Conservation (phyloP, 371 early-diverging fungal genomes). For the Mucor saturninus region DNA sequence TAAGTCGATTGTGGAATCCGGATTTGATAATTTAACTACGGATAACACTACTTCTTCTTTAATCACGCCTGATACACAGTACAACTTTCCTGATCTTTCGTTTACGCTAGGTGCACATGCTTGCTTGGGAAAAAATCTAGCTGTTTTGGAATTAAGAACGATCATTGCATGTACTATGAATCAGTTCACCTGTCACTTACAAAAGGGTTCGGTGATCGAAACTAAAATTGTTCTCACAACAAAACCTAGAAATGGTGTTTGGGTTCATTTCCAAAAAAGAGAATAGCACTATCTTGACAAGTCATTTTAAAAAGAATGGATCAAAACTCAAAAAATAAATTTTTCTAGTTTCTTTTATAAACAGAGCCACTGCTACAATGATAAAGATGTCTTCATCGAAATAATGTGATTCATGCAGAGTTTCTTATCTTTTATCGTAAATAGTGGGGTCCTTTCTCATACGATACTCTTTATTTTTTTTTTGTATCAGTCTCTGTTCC, state of each 20-base stretch:
- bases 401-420: too few species aligned
- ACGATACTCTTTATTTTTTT: too few species aligned
- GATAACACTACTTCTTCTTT: background rate
- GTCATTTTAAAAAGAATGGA: too few species aligned
- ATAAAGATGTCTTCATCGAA: too few species aligned
- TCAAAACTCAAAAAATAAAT: too few species aligned
- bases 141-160: slow-evolving; percentile 47
- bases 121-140: slow-evolving; percentile 54
- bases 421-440: too few species aligned
- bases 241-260: slow-evolving; percentile 52
- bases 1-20: slow-evolving; percentile 1
- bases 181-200: slow-evolving; percentile 36
- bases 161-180: slow-evolving; percentile 49
- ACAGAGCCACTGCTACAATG: too few species aligned
- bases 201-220: slow-evolving; percentile 40
- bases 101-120: slow-evolving; percentile 53
- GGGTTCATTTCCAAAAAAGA: slow-evolving; percentile 38
- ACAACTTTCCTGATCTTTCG: slow-evolving; percentile 51
- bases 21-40: slow-evolving; percentile 25
- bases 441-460: too few species aligned
- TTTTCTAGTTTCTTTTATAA: too few species aligned
- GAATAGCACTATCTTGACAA: too few species aligned
- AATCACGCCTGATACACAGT: slow-evolving; percentile 36
- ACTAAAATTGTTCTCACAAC: slow-evolving; percentile 53
- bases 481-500: too few species aligned